Evolutionary conservation across 352 stramenopile genomes (phyloP), one percentile per base, ranked within the genome.

Genomic region (Phytopythium delawarense): DNA sequence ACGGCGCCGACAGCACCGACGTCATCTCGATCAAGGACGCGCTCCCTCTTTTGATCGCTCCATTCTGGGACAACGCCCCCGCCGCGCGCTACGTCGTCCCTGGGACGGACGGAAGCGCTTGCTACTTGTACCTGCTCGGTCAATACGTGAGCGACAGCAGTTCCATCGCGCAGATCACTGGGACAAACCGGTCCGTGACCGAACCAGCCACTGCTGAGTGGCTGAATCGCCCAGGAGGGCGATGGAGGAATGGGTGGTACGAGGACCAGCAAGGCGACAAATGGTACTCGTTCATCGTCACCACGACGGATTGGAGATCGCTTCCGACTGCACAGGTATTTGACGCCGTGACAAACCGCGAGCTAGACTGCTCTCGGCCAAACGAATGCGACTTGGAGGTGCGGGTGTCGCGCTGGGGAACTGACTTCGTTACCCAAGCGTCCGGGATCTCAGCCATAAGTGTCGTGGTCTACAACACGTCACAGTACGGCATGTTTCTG

Each of bases 11-110:
- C 37, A 68, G 46, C 32, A 49, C 50, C 25, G 12, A 13, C 4
- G 23, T 25, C 4, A 32, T 34, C 13, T 34, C n/a, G 11, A 37
- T 63, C 23, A 20, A 48, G 7, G 16, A 63, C 40, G 18, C 46
- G 15, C 50, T 65, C 23, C 60, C 60, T 1, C 18, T 61, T 34
- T 45, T 84, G 12, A 70, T 76, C 12, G 56, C 83, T 35, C 75
- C 78, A 8, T 80, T 63, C 63, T 74, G 48, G 57, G 78, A 85
- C 32, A 81, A 83, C 51, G 49, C 56, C 0, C 16, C 55, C 1
- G 51, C 53, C 11, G 52, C 56, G 12, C 67, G 69, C 18, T 74
- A 70, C 23, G 64, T 45, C 4, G 46, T 85, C 3, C 74, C 78
- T 2, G 71, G 69, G 7, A 62, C 44, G 28, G 68, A 74, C 56